phyloP scores from a whole-genome alignment of 2,329 filamentous ascomycete genomes.

The Neonectria neomacrospora region DNA sequence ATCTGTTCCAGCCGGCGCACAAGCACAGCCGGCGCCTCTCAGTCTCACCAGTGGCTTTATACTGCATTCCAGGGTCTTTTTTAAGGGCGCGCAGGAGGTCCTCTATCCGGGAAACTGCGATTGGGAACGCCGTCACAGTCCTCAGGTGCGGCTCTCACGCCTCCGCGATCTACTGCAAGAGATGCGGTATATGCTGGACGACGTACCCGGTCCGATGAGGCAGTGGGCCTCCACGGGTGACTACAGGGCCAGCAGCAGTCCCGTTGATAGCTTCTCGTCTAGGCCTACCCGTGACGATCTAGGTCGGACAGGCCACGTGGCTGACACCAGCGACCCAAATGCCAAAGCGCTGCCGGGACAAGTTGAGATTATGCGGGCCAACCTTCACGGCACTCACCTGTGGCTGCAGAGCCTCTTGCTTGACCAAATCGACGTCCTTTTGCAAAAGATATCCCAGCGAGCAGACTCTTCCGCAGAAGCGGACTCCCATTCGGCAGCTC shows the following conservation, averaged over 20 bases:
- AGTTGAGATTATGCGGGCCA: constrained; percentile 46
- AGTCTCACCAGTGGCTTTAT: constrained; percentile 46
- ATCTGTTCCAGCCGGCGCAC: constrained; percentile 2
- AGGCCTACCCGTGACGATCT: not conserved
- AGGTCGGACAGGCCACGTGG: not conserved
- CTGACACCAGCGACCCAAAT: constrained; percentile 11
- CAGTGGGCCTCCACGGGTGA: constrained; percentile 24
- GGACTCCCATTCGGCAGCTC: constrained; percentile 5
- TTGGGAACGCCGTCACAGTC: constrained; percentile 20
- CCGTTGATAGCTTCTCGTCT: constrained; percentile 3
- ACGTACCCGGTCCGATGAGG: constrained; percentile 33
- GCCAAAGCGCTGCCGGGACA: constrained; percentile 27
- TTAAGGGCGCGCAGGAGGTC: constrained; percentile 30
- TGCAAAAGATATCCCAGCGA: constrained; percentile 30
- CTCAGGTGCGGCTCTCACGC: constrained; percentile 23
- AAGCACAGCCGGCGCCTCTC: constrained; percentile 6
- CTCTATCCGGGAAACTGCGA: constrained; percentile 32
- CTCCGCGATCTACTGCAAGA: constrained; percentile 44
- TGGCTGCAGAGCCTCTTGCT: constrained; percentile 51
- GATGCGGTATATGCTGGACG: constrained; percentile 47
- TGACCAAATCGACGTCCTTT: constrained; percentile 47
- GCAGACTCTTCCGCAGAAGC: not conserved
- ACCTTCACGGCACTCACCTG: constrained; percentile 51
- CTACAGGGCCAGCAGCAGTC: not conserved
- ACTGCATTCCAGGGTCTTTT: constrained; percentile 45